Base-by-base conservation (phyloP, 805 yeast genomes). In the Kazachstania africana region DNA sequence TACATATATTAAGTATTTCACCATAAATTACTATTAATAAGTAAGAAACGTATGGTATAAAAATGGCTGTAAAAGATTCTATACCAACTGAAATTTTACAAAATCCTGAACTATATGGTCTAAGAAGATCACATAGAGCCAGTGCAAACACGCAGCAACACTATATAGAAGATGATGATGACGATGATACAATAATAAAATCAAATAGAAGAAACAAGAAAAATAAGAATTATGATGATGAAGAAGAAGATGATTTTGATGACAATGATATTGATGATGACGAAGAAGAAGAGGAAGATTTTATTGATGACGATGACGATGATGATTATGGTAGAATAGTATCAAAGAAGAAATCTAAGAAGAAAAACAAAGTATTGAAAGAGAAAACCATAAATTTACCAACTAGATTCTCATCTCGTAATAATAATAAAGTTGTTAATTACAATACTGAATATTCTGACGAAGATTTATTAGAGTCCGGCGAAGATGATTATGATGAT, bases 101-200 rank as follows among this genome's bases (percentile, higher is more conserved):
- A 31, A 75, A 80, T 50, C 93, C 94, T 1, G 93, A 79, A 48
- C 62, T 81, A n/a, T 81, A 81, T 44, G 94, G 94, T 2, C 62
- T 81, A 33, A 70, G 94, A 56, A 67, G 93, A 42, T 77, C 87
- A 4, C 74, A 75, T 26, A 63, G 91, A 45, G 72, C 78, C 8
- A 63, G 75, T 37, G 43, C 57, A 3, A 47, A 46, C 27, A 60
- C 62, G 13, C 56, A 45, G 21, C 35, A 43, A 36, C 29, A 40
- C 43, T 36, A 39, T 31, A 37, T 44, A 5, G 53, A 46, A 13
- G 55, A 48, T 15, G 53, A 50, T 15, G 60, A 57, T 15, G 57
- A 52, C 12, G 59, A 50, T 3, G 50, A 47, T 14, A 47, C 28
- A n/a, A 27, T 24, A 10, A 29, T 12, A 10, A 28, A 16, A 19